phyloP scores from a whole-genome alignment of 768 basidiomycete genomes.

The Coprinellus micaceus region DNA sequence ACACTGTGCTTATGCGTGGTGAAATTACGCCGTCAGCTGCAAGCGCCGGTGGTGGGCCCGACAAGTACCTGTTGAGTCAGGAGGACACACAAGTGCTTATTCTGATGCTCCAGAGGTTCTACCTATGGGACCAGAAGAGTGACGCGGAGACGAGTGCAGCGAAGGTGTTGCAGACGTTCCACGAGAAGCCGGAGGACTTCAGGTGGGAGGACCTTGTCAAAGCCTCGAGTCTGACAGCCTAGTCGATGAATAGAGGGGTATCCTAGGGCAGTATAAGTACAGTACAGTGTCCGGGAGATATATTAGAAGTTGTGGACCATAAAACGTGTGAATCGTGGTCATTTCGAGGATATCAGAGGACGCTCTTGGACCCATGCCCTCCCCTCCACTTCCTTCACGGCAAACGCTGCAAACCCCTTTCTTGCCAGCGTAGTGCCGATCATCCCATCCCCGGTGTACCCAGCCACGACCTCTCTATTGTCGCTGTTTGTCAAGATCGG shows the following conservation, averaged over 20 bases:
- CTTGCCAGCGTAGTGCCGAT: constrained; percentile 49
- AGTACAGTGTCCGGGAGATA: too few relatives aligned
- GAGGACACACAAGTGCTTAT: constrained; percentile 82
- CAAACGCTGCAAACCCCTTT: constrained; percentile 57
- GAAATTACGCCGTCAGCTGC: constrained; percentile 77
- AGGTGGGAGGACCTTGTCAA: constrained; percentile 78
- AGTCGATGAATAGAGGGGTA: background rate
- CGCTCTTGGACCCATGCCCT: constrained; percentile 58
- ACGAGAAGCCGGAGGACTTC: constrained; percentile 75
- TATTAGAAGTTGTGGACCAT: too few relatives aligned
- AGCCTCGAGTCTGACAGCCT: constrained; percentile 22
- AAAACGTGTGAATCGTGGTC: background rate
- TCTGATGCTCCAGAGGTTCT: constrained; percentile 82
- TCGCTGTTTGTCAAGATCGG: constrained; percentile 54
- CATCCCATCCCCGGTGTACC: constrained; percentile 66
- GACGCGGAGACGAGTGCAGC: constrained; percentile 38
- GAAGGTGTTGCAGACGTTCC: constrained; percentile 63
- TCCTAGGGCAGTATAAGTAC: too few relatives aligned
- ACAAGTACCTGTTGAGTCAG: constrained; percentile 64
- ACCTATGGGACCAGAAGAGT: constrained; percentile 51
- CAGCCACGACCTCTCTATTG: constrained; percentile 46
- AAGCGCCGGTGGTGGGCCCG: constrained; percentile 27
- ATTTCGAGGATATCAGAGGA: constrained; percentile 36
- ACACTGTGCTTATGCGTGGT: constrained; percentile 81
- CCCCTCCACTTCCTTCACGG: constrained; percentile 51